Base-by-base conservation (phyloP, 2,329 filamentous ascomycete species). In the Alternaria panax region DNA sequence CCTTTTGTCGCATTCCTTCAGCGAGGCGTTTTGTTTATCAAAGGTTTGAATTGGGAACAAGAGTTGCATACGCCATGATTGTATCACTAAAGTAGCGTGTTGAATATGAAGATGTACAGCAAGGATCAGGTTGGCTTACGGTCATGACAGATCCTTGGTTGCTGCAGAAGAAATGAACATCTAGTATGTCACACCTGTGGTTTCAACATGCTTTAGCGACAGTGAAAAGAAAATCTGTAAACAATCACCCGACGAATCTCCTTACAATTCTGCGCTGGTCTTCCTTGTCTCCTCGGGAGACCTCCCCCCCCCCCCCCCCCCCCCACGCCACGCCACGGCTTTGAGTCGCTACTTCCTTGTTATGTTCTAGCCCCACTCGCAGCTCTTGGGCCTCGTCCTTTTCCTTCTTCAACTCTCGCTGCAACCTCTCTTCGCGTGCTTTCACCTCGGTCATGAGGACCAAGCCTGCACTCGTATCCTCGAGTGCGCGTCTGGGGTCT, bases 11-110 rank as follows among this genome's bases (percentile, higher is more conserved):
- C 22, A 45, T 57, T 60, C 16, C 25, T 57, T 54, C 54, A 66
- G 64, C 64, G 64, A 45, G 64, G 64, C 57, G 64, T 62, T 59
- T 46, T 56, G 38, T 45, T 42, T 43, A n/a, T 45, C 42, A 28
- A 12, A 20, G 34, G 30, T 32, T 38, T 34, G 27, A 22, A 53
- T 54, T 42, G 42, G 43, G 36, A 54, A 34, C 20, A 28, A 45
- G 45, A 51, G 51, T 50, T 40, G 53, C 34, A 54, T 51, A 34
- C 40, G 41, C 38, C 38, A 54, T 30, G 41, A 47, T 36, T 59
- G 45, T 48, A 58, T 58, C 40, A 52, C 32, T 40, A 54, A 28
- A 34, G 24, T 54, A 38, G 42, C 42, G 47, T 57, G 45, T 52
- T 52, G 57, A 16, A 57, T 57, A 57, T 30, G n/a, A 45, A 42